phyloP scores from a whole-genome alignment of 2,329 filamentous ascomycete genomes.

The Diplodia mutila region DNA sequence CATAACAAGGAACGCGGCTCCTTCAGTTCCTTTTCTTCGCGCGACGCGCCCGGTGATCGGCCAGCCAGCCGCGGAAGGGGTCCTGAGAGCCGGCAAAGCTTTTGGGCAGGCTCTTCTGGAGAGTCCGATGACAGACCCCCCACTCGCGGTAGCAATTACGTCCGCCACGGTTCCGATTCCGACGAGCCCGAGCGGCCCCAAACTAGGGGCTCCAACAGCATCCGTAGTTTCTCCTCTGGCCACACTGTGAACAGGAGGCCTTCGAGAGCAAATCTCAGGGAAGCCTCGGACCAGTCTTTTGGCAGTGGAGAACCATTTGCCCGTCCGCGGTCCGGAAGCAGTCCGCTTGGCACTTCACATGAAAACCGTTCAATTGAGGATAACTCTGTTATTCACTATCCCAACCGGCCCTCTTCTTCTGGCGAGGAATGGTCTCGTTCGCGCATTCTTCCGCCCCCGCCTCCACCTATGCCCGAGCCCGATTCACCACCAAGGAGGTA shows the following conservation, averaged over 20 bases:
- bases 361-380: constrained; percentile 35
- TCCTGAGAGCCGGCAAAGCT: constrained; percentile 9
- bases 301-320: constrained; percentile 33
- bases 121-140: constrained; percentile 35
- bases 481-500: constrained; percentile 34
- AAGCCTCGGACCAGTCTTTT: constrained; percentile 37
- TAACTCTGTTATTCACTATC: constrained; percentile 42
- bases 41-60: constrained; percentile 4
- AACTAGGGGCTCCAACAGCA: constrained; percentile 35
- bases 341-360: constrained; percentile 24
- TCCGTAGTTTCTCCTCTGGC: constrained; percentile 33
- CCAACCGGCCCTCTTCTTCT: constrained; percentile 41
- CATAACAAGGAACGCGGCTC: constrained; percentile 20
- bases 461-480: constrained; percentile 46
- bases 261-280: constrained; percentile 11
- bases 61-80: constrained; percentile 20
- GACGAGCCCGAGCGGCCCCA: constrained; percentile 15
- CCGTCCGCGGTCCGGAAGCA: constrained; percentile 31
- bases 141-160: constrained; percentile 8
- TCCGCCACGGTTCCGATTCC: background rate
- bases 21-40: constrained; percentile 1
- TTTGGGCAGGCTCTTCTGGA: constrained; percentile 29
- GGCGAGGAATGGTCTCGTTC: constrained; percentile 43
- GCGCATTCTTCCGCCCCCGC: constrained; percentile 38
- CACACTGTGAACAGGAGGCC: constrained; percentile 8